Evolutionary conservation across 805 yeast species (phyloP), one percentile per base, ranked within the genome.

Genomic region (Priceomyces carsonii): DNA sequence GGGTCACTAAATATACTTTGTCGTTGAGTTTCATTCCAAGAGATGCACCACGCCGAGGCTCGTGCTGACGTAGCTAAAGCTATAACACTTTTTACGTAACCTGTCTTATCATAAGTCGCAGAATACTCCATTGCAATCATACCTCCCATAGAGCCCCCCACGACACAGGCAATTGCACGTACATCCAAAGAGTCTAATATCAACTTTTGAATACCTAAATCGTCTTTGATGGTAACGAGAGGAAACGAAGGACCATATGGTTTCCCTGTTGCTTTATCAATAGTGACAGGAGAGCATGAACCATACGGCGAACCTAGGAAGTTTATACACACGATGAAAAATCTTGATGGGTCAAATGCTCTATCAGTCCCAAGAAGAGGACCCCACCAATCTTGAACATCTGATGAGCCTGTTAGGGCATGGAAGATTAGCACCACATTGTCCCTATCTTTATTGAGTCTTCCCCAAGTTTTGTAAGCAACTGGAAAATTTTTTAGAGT

Each of bases 61-160:
- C 95, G 73, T 0, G 98, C 96, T 17, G 95, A 80, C 0, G 98
- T 91, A 1, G 99, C 99, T 35, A 91, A 63, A 0, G 96, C 91
- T 9, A 91, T 81, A 15, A 85, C 69, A 26, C 75, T 68, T 40
- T 74, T 73, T 21, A 93, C 95, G 54, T 77, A 93, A 2, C 71
- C 74, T 1, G 68, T 57, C 3, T 83, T 83, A 36, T 78, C 81
- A 55, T 76, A 87, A 2, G 63, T 62, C 1, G 69, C 54, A 3
- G 89, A 78, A 75, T 87, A 93, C 58, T 93, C 99, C 49, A 93
- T 66, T 0, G 90, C 88, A 29, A 89, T 66, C 98, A 93, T 93
- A 13, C 99, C 99, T 26, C 99, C 99, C 99, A 93, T 93, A 17
- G 98, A 90, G 0, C 99, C 99, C 25, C 99, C 99, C 38, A 93